Evolutionary conservation across 129 eudicot species (phyloP).

Genomic region (Pseudognaphalium luteoalbum): DNA sequence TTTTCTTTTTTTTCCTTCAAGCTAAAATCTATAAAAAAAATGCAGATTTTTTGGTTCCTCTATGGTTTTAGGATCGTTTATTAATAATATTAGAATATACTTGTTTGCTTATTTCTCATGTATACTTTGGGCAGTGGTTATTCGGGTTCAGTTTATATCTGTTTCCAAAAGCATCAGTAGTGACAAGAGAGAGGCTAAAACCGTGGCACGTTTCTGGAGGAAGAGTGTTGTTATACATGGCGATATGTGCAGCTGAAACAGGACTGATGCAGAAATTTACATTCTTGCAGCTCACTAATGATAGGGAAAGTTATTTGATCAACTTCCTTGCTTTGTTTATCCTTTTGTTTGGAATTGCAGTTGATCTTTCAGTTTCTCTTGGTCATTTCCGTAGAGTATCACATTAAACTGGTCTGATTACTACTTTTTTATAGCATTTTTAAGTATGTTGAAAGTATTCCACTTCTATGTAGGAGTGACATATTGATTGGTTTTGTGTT

Average conservation of each 20-base stretch:
- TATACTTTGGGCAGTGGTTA: constrained; percentile 56
- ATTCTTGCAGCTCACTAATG: constrained; percentile 39
- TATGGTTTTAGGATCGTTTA: not conserved
- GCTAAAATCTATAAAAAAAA: not conserved
- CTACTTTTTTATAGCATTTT: constrained; percentile 21
- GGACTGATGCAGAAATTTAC: constrained; percentile 79
- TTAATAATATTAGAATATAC: not conserved
- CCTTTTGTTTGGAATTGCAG: constrained; percentile 82
- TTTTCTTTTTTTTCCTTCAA: not conserved
- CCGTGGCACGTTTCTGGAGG: constrained; percentile 81
- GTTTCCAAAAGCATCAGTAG: constrained; percentile 40
- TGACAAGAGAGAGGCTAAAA: constrained; percentile 41
- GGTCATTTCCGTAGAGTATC: constrained; percentile 55
- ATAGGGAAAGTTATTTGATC: constrained; percentile 53
- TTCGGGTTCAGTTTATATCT: constrained; percentile 57
- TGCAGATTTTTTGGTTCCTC: not conserved
- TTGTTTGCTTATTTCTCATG: constrained; percentile 19
- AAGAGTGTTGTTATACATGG: constrained; percentile 74
- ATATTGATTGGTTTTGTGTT: constrained; percentile 25
- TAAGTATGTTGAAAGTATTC: constrained; percentile 4
- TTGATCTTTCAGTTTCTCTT: constrained; percentile 74
- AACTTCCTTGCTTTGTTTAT: constrained; percentile 69
- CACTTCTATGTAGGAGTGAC: constrained; percentile 25
- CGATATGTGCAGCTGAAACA: constrained; percentile 73
- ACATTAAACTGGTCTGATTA: constrained; percentile 4